Percentiles rank a stretch among this genome's conserved stretches.
phyloP scores from a whole-genome alignment of 805 yeast species.

The Barnettozyma siamensis region DNA sequence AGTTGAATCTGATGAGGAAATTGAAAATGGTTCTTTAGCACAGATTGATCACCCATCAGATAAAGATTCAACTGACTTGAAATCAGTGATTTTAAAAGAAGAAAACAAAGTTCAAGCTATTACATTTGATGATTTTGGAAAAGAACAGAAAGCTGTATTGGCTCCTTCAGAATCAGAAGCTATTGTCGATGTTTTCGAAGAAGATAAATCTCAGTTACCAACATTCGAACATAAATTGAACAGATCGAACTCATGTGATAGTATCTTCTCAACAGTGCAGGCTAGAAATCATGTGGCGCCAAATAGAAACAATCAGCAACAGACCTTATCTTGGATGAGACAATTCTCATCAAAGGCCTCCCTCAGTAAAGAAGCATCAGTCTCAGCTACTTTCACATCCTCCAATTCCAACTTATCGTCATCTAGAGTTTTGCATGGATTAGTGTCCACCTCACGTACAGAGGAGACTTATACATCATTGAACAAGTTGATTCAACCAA shows the following conservation, averaged over 20 bases:
- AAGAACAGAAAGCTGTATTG: no score
- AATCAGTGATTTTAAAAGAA: no score
- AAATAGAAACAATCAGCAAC: constrained; percentile 17
- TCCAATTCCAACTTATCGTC: not conserved
- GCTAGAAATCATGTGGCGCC: constrained; percentile 19
- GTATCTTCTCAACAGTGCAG: constrained; percentile 22
- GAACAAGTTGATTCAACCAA: constrained; percentile 3
- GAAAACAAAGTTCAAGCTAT: no score
- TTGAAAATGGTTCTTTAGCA: no score
- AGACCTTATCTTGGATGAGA: constrained; percentile 24
- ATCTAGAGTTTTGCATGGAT: constrained; percentile 10
- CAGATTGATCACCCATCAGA: no score
- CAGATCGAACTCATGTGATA: constrained; percentile 27
- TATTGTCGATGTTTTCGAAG: constrained; percentile 9
- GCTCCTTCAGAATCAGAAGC: not conserved
- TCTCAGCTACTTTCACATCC: constrained; percentile 5
- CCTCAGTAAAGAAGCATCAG: constrained; percentile 1
- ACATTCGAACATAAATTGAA: constrained; percentile 22
- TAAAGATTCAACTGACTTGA: no score
- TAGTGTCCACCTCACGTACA: constrained; percentile 10
- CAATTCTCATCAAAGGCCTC: constrained; percentile 14
- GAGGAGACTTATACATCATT: constrained; percentile 9
- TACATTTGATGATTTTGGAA: no score
- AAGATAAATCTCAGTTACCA: constrained; percentile 9
- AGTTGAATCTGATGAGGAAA: no score